phyloP scores from a whole-genome alignment of 2,329 filamentous ascomycete genomes.

The Ophiostoma pallidulum region DNA sequence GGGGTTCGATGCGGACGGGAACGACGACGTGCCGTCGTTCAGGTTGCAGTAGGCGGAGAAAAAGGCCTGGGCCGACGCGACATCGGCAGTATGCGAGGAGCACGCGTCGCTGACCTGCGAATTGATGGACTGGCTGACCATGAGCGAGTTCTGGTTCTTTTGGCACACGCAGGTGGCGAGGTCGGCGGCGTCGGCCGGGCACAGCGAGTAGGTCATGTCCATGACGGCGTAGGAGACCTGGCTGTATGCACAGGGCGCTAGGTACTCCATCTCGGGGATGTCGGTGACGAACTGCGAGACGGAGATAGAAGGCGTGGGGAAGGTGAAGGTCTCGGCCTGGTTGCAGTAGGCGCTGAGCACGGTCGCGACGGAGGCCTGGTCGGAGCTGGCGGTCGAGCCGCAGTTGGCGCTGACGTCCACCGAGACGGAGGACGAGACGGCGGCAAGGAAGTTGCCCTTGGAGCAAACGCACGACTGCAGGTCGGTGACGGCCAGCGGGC shows the following conservation, averaged over 20 bases:
- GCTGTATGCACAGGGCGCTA: slow-evolving; percentile 35
- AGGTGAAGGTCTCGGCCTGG: slow-evolving; percentile 29
- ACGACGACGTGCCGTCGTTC: slow-evolving; percentile 38
- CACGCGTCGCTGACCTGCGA: slow-evolving; percentile 35
- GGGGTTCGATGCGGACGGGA: slow-evolving; percentile 36
- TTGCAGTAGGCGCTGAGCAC: slow-evolving; percentile 41
- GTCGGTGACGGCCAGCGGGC: slow-evolving; percentile 33
- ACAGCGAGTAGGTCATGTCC: slow-evolving; percentile 24
- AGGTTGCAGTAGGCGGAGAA: slow-evolving; percentile 44
- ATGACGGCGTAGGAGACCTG: slow-evolving; percentile 31
- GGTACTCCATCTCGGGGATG: slow-evolving; percentile 31
- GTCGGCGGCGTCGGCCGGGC: slow-evolving; percentile 20
- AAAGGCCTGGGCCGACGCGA: slow-evolving; percentile 39
- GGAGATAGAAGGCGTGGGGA: slow-evolving; percentile 33
- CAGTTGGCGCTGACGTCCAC: slow-evolving; percentile 33
- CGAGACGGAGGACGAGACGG: slow-evolving; percentile 31
- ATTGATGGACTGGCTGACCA: slow-evolving; percentile 34
- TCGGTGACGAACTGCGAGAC: slow-evolving; percentile 43
- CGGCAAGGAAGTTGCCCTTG: slow-evolving; percentile 32
- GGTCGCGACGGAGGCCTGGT: slow-evolving; percentile 36
- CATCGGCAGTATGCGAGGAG: slow-evolving; percentile 35
- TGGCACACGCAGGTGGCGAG: slow-evolving; percentile 43
- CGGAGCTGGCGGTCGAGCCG: slow-evolving; percentile 36
- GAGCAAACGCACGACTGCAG: slow-evolving; percentile 46
- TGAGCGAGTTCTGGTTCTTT: slow-evolving; percentile 39